These are phyloP conservation scores for Talaromyces sp. DNA, from an alignment of 2,329 filamentous ascomycete genomes.

Conservation along the genomic window DNA sequence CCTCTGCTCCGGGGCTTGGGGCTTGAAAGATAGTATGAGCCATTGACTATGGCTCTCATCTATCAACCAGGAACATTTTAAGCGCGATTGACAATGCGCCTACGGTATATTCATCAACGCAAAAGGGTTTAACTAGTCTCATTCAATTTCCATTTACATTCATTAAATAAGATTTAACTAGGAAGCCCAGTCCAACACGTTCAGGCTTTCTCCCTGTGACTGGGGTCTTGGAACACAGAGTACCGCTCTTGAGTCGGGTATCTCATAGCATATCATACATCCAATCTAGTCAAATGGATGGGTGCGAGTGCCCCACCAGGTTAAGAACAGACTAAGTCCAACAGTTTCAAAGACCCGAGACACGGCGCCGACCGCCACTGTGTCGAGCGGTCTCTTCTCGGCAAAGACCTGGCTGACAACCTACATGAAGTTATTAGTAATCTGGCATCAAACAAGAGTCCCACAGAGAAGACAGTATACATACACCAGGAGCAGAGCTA, in stretches of 20 bases:
- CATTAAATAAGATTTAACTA: not conserved
- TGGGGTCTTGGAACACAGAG: too few species aligned
- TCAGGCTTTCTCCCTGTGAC: too few species aligned
- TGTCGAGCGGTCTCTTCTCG: conserved; percentile 91
- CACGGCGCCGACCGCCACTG: conserved; percentile 79
- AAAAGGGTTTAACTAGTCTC: too few species aligned
- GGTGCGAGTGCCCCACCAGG: conserved; percentile 96
- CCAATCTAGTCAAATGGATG: conserved; percentile 79
- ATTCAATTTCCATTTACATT: not conserved
- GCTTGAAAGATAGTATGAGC: too few species aligned
- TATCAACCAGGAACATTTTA: too few species aligned
- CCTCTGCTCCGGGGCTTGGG: too few species aligned
- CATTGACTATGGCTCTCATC: too few species aligned
- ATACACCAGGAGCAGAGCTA: conserved; percentile 81
- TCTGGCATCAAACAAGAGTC: not conserved
- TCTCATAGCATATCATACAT: not conserved
- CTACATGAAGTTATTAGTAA: conserved; percentile 48
- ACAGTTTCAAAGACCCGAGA: conserved; percentile 91
- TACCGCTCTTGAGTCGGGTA: too few species aligned
- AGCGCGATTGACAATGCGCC: too few species aligned
- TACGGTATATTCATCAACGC: too few species aligned
- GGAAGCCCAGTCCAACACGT: too few species aligned
- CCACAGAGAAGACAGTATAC: conserved; percentile 37
- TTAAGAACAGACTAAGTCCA: conserved; percentile 87
- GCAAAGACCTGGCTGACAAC: conserved; percentile 83